phyloP scores from a whole-genome alignment of 2,329 filamentous ascomycete genomes.

The Stachybotrys elegans region DNA sequence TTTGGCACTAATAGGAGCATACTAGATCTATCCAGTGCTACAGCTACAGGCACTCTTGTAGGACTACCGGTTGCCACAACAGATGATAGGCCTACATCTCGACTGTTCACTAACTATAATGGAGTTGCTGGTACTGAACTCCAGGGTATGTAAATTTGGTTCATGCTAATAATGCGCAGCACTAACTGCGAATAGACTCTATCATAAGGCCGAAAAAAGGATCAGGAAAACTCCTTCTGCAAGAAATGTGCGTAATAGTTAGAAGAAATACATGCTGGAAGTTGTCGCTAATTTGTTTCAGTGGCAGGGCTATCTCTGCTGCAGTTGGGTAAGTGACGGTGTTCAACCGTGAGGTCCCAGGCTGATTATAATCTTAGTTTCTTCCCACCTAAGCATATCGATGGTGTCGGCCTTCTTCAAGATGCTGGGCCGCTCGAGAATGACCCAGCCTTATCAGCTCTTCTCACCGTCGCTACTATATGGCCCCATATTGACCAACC shows the following conservation, averaged over 20 bases:
- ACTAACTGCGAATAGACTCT: neutral
- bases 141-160: neutral
- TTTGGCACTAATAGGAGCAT: constrained; percentile 1
- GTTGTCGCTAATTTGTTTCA: neutral
- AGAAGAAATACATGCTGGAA: neutral
- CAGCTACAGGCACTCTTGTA: constrained; percentile 1
- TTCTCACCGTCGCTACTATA: neutral
- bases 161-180: neutral
- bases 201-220: constrained; percentile 1
- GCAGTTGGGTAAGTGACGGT: neutral
- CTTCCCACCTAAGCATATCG: constrained; percentile 2
- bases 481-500: neutral
- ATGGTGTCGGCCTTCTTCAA: constrained; percentile 4
- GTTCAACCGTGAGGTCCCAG: neutral
- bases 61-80: neutral
- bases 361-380: neutral
- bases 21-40: neutral
- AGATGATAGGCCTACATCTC: constrained; percentile 1
- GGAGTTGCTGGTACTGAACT: neutral
- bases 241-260: neutral
- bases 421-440: constrained; percentile 5
- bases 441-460: constrained; percentile 2
- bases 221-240: neutral
- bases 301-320: constrained; percentile 1
- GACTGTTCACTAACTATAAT: constrained; percentile 1